Evolutionary conservation across 202 grass and related monocot genomes (phyloP), one percentile per base, ranked within the genome.

Genomic region (Schoenoplectus triqueter): DNA sequence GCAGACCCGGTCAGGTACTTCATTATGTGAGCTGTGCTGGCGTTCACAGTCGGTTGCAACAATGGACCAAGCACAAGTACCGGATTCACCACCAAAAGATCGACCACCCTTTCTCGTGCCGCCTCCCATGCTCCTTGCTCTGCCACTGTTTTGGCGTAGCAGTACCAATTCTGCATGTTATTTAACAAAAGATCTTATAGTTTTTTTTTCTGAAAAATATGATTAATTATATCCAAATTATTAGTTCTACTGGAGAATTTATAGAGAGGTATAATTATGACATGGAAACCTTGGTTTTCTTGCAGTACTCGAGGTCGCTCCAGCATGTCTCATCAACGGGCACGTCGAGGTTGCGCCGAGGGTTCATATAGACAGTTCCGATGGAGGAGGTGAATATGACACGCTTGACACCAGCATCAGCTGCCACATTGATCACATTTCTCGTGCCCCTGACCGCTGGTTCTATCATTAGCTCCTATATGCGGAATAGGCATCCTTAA

Each of bases 291-390:
- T 86, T 31, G 0, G 94, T 93, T 19, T 75, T 92, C 88, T 92
- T 93, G 91, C 94, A 97, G 86, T 91, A 97, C 2, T 93, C 94
- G 5, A 97, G 84, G 77, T 97, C 94, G 19, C 94, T 97, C 91
- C 94, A 93, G 85, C 89, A 97, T 2, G 78, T 87, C 57, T 92
- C 91, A 8, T 97, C 94, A 3, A 97, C 91, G 2, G 78, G 87
- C 54, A 68, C 82, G 56, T 66, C 85, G 0, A 86, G 22, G 49
- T 81, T 86, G 6, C 81, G 85, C 44, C 84, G 79, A 20, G 94
- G 94, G 87, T 93, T 92, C 94, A 97, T 93, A 73, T 93, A 91
- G 57, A 97, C 88, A 4, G 94, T 65, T 20, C 94, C 94, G 14
- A 93, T 91, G 9, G 93, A 91, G 2, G 93, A 95, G 17, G 93